phyloP scores from a whole-genome alignment of 1,284 basidiomycete species.

The Phlebopus sp. region DNA sequence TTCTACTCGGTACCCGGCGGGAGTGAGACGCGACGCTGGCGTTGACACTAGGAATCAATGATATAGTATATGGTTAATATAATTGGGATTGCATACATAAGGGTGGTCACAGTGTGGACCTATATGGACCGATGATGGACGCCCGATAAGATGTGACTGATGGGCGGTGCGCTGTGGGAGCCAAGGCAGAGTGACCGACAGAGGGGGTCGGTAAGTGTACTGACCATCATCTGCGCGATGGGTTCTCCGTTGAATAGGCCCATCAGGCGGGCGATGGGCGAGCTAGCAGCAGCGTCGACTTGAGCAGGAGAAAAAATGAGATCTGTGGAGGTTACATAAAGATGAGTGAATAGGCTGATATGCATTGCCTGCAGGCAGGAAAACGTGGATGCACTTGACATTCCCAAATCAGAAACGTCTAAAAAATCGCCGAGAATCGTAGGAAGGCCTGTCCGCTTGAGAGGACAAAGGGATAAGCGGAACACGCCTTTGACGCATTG shows the following conservation, averaged over 20 bases:
- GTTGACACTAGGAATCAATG: slow-evolving; percentile 22
- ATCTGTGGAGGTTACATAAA: slow-evolving; percentile 31
- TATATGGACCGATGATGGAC: slow-evolving; percentile 31
- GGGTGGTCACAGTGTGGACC: slow-evolving; percentile 33
- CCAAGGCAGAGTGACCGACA: slow-evolving; percentile 4
- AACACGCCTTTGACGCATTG: slow-evolving; percentile 48
- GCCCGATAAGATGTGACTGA: slow-evolving; percentile 47
- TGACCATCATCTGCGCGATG: no score
- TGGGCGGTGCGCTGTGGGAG: slow-evolving; percentile 37
- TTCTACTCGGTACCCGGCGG: slow-evolving; percentile 22
- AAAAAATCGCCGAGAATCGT: slow-evolving; percentile 32
- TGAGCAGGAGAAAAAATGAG: neutral
- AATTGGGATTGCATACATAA: slow-evolving; percentile 33
- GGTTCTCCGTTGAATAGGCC: neutral
- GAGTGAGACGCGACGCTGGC: slow-evolving; percentile 18
- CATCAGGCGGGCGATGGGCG: neutral
- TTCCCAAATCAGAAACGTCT: slow-evolving; percentile 31
- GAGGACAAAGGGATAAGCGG: slow-evolving; percentile 43
- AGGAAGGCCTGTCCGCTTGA: slow-evolving; percentile 32
- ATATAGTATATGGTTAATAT: slow-evolving; percentile 12
- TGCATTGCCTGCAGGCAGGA: slow-evolving; percentile 63
- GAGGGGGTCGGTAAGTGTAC: no score
- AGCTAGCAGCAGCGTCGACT: neutral
- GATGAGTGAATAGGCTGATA: slow-evolving; percentile 26
- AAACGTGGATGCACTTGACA: slow-evolving; percentile 46